Evolutionary conservation across 495 filamentous ascomycete genomes (phyloP).

Genomic region (Penicillium odoratum): DNA sequence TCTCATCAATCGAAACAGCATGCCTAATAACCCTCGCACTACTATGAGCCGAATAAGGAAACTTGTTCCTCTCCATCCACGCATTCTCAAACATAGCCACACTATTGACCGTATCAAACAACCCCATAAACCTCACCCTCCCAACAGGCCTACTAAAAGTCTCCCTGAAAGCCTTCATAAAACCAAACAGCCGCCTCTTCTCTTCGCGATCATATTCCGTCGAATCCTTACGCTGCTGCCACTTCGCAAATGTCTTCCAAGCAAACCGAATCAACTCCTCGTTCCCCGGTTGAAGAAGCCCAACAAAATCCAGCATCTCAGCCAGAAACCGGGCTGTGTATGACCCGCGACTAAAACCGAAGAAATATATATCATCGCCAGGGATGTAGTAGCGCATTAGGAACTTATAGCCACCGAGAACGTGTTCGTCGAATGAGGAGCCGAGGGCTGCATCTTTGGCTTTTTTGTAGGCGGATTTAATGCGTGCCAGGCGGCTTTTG

Average conservation of each 20-base stretch:
- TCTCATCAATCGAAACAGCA: constrained; percentile 75
- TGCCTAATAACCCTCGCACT: constrained; percentile 67
- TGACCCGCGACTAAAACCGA: constrained; percentile 79
- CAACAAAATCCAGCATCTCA: constrained; percentile 82
- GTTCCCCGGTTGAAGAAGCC: constrained; percentile 73
- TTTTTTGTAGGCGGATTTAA: constrained; percentile 74
- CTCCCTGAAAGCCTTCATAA: constrained; percentile 80
- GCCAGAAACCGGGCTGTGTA: constrained; percentile 82
- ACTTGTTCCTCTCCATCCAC: constrained; percentile 80
- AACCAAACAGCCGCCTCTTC: constrained; percentile 65
- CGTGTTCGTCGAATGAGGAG: constrained; percentile 77
- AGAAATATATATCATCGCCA: constrained; percentile 76
- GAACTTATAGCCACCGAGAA: constrained; percentile 80
- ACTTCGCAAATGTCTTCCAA: constrained; percentile 83
- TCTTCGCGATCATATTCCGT: constrained; percentile 55
- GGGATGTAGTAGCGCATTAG: constrained; percentile 79
- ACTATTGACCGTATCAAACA: constrained; percentile 64
- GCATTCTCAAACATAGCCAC: constrained; percentile 78
- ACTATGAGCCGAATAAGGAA: constrained; percentile 75
- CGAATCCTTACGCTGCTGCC: constrained; percentile 66
- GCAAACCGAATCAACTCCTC: constrained; percentile 84
- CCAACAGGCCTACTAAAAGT: constrained; percentile 76
- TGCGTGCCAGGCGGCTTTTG: constrained; percentile 56
- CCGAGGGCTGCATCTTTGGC: constrained; percentile 81
- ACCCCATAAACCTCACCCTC: constrained; percentile 54